Evolutionary conservation across 2,329 filamentous ascomycete species (phyloP), one percentile per base, ranked within the genome.

Genomic region (Colletotrichum tofieldiae): DNA sequence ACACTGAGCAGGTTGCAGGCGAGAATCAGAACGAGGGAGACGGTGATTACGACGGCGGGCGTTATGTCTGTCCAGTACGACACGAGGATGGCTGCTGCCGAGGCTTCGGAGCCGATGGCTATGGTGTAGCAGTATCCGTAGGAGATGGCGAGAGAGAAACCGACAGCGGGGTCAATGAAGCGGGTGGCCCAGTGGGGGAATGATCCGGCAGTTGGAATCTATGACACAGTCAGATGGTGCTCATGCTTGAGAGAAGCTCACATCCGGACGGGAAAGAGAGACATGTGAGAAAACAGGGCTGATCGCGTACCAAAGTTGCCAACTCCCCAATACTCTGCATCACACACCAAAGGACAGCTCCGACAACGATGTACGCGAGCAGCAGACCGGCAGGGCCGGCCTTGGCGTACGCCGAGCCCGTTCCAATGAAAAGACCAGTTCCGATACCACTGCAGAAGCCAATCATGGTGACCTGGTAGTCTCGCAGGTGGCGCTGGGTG

Each of bases 391-490:
- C 84, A 2, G 84, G 85, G 23, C 85, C 84, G 54, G 83, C 84
- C 37, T 77, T 78, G 12, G 76, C 77, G 2, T 86, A 78, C 1
- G 83, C 84, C 20, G 78, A 80, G 20, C 85, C 84, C 54, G 80
- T 81, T 18, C 84, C 85, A n/a, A 86, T 79, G 83, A 84, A 86
- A 14, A 86, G 74, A 26, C 85, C 85, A 80, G 84, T 84, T 6
- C 85, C 84, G 77, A 87, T 86, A 32, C 80, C 84, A 26, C 81
- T 82, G 54, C 81, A 81, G 43, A 84, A 80, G 23, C 86, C 87
- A 68, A 89, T 87, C 86, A 88, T 89, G 75, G 88, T 86, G 60
- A 88, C 82, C 75, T 88, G 86, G 62, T 74, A 74, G 65, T 74
- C 70, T 8, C 73, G 62, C 52, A 74, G 73, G n/a, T 58, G 73